Percentiles rank a stretch among this genome's conserved stretches.
phyloP scores from a whole-genome alignment of 2,329 filamentous ascomycete species.

The Helotiales sp. region DNA sequence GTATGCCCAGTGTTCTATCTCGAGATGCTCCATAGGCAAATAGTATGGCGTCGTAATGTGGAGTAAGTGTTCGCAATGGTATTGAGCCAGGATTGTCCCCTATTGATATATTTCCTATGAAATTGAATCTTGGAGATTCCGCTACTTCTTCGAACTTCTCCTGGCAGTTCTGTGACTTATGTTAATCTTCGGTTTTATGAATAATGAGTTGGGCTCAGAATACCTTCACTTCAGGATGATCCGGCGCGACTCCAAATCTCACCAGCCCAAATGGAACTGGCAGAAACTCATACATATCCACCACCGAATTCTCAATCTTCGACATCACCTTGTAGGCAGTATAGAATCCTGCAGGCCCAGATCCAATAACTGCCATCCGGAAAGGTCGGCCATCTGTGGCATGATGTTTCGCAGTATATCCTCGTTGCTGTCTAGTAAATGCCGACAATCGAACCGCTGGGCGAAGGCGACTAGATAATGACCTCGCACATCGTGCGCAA shows the following conservation, averaged over 20 bases:
- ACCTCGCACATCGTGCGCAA: constrained; percentile 28
- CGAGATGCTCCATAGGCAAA: constrained; percentile 91
- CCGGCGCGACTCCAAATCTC: constrained; percentile 93
- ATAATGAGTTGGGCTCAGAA: background rate
- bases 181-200: background rate
- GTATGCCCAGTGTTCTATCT: constrained; percentile 76
- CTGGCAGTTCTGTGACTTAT: constrained; percentile 73
- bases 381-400: constrained; percentile 50
- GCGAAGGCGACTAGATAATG: constrained; percentile 5
- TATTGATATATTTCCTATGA: constrained; percentile 85
- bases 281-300: constrained; percentile 96
- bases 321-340: constrained; percentile 83
- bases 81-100: constrained; percentile 58
- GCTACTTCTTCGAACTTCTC: constrained; percentile 92
- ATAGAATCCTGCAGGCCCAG: constrained; percentile 95
- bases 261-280: constrained; percentile 93
- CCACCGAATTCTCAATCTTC: constrained; percentile 66
- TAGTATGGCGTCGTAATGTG: constrained; percentile 87
- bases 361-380: constrained; percentile 85
- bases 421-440: constrained; percentile 16
- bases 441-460: background rate
- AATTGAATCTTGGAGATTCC: constrained; percentile 77
- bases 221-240: constrained; percentile 98
- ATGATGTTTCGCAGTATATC: constrained; percentile 28
- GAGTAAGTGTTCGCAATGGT: constrained; percentile 66